Percentiles rank a stretch among this genome's conserved stretches.
phyloP scores from a whole-genome alignment of 2,329 filamentous ascomycete species.

The Trichoderma sp. region DNA sequence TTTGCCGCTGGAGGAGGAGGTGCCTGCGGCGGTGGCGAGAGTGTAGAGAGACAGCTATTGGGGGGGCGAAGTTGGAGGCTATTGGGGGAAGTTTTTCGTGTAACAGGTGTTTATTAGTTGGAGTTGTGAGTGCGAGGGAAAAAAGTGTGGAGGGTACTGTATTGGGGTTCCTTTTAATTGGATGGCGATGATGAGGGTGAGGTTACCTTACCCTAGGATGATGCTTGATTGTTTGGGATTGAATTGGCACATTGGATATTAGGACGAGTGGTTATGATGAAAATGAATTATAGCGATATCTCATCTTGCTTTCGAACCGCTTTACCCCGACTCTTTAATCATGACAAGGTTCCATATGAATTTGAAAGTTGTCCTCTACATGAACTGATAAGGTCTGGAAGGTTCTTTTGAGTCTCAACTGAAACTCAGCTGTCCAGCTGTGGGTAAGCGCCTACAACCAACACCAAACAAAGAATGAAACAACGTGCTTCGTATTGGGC shows the following conservation, averaged over 20 bases:
- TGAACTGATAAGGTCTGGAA: neutral
- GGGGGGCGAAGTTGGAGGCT: neutral
- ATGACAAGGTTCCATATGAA: neutral
- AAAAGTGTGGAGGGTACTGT: neutral
- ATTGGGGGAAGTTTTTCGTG: neutral
- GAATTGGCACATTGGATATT: neutral
- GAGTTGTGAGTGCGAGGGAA: neutral
- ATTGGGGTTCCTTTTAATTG: neutral
- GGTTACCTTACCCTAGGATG: constrained; percentile 2
- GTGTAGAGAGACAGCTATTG: neutral
- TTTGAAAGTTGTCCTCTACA: neutral
- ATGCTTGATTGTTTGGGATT: neutral
- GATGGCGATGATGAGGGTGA: neutral
- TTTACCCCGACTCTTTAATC: neutral
- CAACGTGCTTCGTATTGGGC: neutral
- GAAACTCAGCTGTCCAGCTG: neutral
- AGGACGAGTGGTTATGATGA: neutral
- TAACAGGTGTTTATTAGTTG: neutral
- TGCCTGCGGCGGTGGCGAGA: constrained; percentile 50
- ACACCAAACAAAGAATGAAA: neutral
- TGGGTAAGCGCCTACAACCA: neutral
- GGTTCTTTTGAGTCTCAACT: neutral
- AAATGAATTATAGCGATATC: neutral
- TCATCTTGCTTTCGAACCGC: neutral
- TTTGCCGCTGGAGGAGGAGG: constrained; percentile 73